Percentiles rank a stretch among this genome's conserved stretches.
phyloP scores from a whole-genome alignment of 2,329 filamentous ascomycete genomes.

The Pleochaeta shiraiana region DNA sequence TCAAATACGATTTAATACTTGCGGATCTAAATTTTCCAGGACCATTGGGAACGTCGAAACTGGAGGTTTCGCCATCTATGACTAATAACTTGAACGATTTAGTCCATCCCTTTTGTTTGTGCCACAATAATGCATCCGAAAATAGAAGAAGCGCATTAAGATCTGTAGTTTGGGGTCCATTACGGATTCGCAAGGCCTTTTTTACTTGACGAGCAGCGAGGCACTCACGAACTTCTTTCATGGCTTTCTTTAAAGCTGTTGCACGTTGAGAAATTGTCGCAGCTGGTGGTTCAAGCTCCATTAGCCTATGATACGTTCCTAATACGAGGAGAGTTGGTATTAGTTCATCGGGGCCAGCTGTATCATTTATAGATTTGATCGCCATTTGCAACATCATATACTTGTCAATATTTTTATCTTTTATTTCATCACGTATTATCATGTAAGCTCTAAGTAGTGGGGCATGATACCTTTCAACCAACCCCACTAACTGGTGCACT shows the following conservation, averaged over 20 bases:
- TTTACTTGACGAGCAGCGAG: neutral
- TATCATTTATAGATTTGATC: neutral
- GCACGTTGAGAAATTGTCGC: neutral
- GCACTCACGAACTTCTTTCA: neutral
- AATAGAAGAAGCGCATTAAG: neutral
- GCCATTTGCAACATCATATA: neutral
- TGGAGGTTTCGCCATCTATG: neutral
- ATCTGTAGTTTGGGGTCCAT: neutral
- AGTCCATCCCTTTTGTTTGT: neutral
- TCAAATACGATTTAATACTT: neutral
- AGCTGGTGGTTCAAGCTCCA: neutral
- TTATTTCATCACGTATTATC: neutral
- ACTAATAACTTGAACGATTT: neutral
- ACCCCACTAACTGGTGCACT: constrained; percentile 3
- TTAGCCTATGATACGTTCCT: neutral
- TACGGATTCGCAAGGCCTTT: neutral
- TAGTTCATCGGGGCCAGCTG: neutral
- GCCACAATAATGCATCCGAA: neutral
- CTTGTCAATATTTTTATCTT: neutral
- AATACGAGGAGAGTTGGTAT: neutral
- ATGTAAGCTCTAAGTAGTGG: constrained; percentile 3
- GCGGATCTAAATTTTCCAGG: neutral
- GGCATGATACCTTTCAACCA: constrained; percentile 5
- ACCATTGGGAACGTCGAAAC: neutral
- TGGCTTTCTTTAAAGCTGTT: neutral